Base-by-base conservation (phyloP, 1,139 yeast genomes). In the Diutina mesorugosa region DNA sequence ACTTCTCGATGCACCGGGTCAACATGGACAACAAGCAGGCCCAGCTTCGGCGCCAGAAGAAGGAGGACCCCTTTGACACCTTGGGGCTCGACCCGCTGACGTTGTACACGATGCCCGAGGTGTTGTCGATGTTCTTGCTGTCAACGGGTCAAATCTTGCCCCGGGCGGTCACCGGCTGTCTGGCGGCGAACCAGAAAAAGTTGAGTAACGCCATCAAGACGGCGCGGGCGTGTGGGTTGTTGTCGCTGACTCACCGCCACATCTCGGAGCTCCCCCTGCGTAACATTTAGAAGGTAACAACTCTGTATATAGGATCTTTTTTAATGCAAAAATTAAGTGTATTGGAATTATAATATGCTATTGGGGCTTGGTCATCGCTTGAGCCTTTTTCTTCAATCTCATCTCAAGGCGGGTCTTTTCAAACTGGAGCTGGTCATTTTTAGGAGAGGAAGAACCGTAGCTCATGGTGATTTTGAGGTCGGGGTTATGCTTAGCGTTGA, bases 121-220 rank as follows among this genome's bases (percentile, higher is more conserved):
- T 83, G 32, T 74, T 87, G 59, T 80, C 87, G 3, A 71, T 74
- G 57, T 87, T 80, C 62, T 66, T 86, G 56, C 70, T 84, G 8
- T 69, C 81, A 32, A 79, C 88, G 0, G 95, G 95, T 21, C 85
- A 81, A 66, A 85, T 87, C 46, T 70, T 81, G 56, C 84, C 87
- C 45, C 74, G 90, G 62, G 79, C 79, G 54, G 78, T 81, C n/a
- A 86, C 91, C 3, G 88, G 89, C 8, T 76, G 88, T 61, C 76
- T 73, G 51, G 73, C 76, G 9, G 76, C 73, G 61, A 85, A 85
- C 66, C 93, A 87, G 65, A 82, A 80, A 66, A 77, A 77, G 62
- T 70, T 87, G 64, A 72, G 87, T 1, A 83, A 78, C 60, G 90
- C 93, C 47, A 76, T 87, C 50, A 82, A 83, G 67, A 76, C 90